phyloP scores from a whole-genome alignment of 345 rosid species.

The Geranium rotundifolium region DNA sequence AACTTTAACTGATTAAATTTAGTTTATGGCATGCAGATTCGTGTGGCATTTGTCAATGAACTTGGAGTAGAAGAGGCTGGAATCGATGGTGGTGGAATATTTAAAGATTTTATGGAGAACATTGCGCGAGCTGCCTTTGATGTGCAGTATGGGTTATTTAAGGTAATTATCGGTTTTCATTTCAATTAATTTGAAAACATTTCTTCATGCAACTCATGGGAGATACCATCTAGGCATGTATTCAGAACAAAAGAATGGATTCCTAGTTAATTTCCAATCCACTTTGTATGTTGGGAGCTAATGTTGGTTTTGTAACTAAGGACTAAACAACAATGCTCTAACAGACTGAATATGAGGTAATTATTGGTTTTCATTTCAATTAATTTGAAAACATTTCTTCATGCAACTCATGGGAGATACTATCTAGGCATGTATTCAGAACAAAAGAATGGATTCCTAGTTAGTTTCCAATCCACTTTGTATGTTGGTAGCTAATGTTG shows the following conservation, averaged over 20 bases:
- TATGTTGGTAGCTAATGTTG: neutral
- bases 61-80: slow-evolving; percentile 99
- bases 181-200: neutral
- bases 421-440: neutral
- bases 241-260: neutral
- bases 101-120: slow-evolving; percentile 99
- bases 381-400: neutral
- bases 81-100: slow-evolving; percentile 98
- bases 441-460: neutral
- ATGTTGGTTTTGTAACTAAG: neutral
- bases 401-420: neutral
- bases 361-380: slow-evolving; percentile 1
- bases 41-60: slow-evolving; percentile 89
- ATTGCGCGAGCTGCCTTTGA: slow-evolving; percentile 94
- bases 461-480: neutral
- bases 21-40: slow-evolving; percentile 50
- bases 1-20: slow-evolving; percentile 6
- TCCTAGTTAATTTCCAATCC: neutral
- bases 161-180: slow-evolving; percentile 34
- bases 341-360: neutral
- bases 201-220: neutral
- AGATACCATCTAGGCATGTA: neutral
- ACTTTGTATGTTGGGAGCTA: neutral
- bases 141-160: slow-evolving; percentile 93
- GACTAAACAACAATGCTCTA: neutral